Evolutionary conservation across 805 yeast species (phyloP), one percentile per base, ranked within the genome.

Genomic region (Saccharomycopsis lassenensis): DNA sequence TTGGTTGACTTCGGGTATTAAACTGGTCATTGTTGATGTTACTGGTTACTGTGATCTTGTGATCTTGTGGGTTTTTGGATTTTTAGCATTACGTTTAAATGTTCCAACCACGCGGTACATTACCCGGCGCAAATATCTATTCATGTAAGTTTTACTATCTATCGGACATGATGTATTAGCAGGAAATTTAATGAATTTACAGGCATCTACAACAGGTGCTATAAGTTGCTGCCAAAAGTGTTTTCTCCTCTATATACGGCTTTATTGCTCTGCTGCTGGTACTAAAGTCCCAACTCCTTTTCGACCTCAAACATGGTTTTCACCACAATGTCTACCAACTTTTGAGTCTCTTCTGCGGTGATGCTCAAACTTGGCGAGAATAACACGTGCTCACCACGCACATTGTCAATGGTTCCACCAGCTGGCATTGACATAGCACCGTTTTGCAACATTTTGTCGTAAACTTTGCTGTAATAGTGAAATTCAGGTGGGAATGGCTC

Each of bases 391-490:
- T 69, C 74, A 39, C 71, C 71, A 19, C 27, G 40, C 15, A 46
- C 39, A 20, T 61, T 63, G 29, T 58, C 62, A 40, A 57, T 48
- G 19, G 65, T 59, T 36, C 74, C 73, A 24, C 57, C 57, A 36
- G 59, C 45, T 23, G 69, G 74, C 72, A 70, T 63, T 24, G 63
- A 51, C 23, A 59, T 56, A 45, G 69, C 55, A 10, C 75, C 75
- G 36, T 63, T 66, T n/a, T 59, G 59, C 36, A 59, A 59, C 37
- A 65, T 58, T 34, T 46, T 48, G 20, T 54, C 46, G 30, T 49
- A 43, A 17, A 58, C 49, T 48, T 43, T 55, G 49, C 57, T 53
- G 23, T 64, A 69, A 26, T 65, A 53, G 31, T 57, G 54, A 28
- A 56, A 39, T 12, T 50, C 48, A 28, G 58, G 52, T 23, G 57